Evolutionary conservation across 1,284 basidiomycete genomes (phyloP), one percentile per base, ranked within the genome.

Genomic region (Microbotryum violaceum): DNA sequence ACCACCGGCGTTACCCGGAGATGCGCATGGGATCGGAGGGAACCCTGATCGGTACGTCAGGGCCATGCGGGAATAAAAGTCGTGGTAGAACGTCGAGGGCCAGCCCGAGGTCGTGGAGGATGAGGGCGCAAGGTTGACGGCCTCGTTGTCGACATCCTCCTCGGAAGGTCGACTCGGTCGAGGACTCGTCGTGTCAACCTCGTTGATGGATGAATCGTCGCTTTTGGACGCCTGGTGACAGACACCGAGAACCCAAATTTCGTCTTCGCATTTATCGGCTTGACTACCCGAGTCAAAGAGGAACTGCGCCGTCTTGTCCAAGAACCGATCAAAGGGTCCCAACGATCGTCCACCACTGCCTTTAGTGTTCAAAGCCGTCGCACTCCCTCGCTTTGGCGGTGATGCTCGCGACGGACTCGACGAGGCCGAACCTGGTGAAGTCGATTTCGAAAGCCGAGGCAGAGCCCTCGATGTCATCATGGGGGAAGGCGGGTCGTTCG

Each of bases 41-140:
- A 93, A 94, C 57, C 91, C 87, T 2, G 84, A 85, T n/a, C 92
- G 86, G 76, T 96, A 97, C 0, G 91, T 94, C 57, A 91, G 81
- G 87, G 91, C 94, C 62, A 96, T 81, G 10, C 87, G 80, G 0
- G 88, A 89, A 1, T 85, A 85, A 75, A 93, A 96, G 76, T 96
- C 91, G n/a, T 83, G 79, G 73, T 91, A 91, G 74, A 96, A 96
- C 56, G 82, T 80, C 4, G 84, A 81, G 0, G 89, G 88, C 87
- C 88, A 90, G 47, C 71, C 70, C 44, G 67, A n/a, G 31, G 53
- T 61, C 21, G 58, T 54, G 1, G 37, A 42, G 12, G 37, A 42
- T 0, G 37, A 42, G 12, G 37, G 2, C 10, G 37, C 12, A 16
- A 42, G 37, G 10, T 6, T 42, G 37, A 42, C 16, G 37, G 12